Conservation (phyloP, 2,329 filamentous ascomycete species). For the Zasmidium cellare region DNA sequence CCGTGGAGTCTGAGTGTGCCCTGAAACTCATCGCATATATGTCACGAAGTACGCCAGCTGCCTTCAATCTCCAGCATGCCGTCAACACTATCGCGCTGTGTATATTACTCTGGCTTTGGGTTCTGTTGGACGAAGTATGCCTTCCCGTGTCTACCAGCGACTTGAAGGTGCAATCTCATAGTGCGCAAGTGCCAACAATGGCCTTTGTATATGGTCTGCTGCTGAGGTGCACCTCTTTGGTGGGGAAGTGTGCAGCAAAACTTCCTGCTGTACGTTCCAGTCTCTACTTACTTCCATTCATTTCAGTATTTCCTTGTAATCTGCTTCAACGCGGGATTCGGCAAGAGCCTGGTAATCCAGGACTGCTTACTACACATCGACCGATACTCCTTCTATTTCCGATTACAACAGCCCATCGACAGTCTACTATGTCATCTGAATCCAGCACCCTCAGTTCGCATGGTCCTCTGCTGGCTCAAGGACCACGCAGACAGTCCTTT, state of each 20-base stretch:
- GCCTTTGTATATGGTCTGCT: not conserved
- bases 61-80: not conserved
- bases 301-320: not conserved
- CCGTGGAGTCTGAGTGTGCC: no score
- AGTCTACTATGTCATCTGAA: not conserved
- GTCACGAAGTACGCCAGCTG: no score
- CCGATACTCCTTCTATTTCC: not conserved
- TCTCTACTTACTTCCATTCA: not conserved
- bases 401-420: not conserved
- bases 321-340: not conserved
- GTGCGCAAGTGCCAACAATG: not conserved
- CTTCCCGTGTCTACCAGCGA: not conserved
- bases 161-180: not conserved
- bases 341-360: not conserved
- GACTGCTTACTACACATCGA: not conserved
- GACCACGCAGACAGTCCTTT: not conserved
- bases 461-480: constrained; percentile 11
- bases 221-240: not conserved
- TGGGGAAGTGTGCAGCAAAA: not conserved
- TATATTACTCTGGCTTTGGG: not conserved
- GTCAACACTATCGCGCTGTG: not conserved
- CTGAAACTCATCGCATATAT: no score
- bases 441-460: constrained; percentile 9
- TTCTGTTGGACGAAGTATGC: not conserved
- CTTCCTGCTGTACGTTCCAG: no score